phyloP scores from a whole-genome alignment of 345 rosid genomes.

The Citrus reticulata region DNA sequence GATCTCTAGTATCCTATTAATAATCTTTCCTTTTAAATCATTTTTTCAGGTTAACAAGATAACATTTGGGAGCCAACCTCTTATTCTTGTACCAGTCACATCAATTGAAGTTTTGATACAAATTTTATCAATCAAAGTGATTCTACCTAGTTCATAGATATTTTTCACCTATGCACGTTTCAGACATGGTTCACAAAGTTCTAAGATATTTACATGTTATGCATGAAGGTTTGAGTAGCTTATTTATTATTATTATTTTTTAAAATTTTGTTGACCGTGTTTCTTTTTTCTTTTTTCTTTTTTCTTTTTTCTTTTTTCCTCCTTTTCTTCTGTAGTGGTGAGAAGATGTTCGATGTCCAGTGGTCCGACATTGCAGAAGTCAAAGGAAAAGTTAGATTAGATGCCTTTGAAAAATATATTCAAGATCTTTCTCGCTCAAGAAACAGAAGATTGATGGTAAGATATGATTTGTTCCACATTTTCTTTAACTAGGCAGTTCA shows the following conservation, averaged over 20 bases:
- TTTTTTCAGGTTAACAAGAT: background rate
- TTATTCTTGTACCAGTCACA: background rate
- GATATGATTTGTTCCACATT: background rate
- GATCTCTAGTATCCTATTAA: background rate
- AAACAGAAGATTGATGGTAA: conserved; percentile 35
- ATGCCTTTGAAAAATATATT: conserved; percentile 35
- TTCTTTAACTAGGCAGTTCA: background rate
- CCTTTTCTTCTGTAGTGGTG: conserved; percentile 25
- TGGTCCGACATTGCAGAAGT: conserved; percentile 32
- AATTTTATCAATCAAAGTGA: background rate
- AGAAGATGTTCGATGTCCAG: conserved; percentile 28
- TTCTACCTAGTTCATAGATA: background rate
- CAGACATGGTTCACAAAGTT: background rate
- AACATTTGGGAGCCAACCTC: background rate
- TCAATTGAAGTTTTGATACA: background rate
- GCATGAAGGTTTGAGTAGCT: background rate
- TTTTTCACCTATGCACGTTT: background rate
- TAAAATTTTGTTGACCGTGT: background rate
- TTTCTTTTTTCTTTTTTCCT: background rate
- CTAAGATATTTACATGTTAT: background rate
- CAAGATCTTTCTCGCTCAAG: conserved; percentile 35
- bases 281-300: background rate
- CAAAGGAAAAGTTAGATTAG: conserved; percentile 35
- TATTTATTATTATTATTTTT: background rate
- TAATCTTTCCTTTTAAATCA: background rate